Evolutionary conservation across 495 filamentous ascomycete species (phyloP), one percentile per base, ranked within the genome.

Genomic region (Daldinia concentrica): DNA sequence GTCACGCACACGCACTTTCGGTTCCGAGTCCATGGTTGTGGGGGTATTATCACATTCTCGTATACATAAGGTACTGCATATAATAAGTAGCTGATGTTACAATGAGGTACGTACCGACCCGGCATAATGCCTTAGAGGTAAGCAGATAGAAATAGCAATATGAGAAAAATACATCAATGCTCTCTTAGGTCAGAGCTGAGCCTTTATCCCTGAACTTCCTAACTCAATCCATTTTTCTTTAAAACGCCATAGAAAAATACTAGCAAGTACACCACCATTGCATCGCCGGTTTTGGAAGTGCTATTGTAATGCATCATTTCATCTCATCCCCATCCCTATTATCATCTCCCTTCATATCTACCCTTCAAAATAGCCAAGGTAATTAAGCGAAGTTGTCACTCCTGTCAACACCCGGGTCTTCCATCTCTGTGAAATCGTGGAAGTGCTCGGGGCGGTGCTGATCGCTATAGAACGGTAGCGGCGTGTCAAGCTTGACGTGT

Each of bases 401-500:
- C 74, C 93, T 85, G 79, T 97, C 93, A 58, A 95, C 92, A 87
- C 92, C 93, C 55, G 94, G 89, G 79, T 97, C 93, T 80, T 97
- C 93, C 80, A 97, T 79, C 80, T 97, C 93, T 1, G 92, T 92
- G 80, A 97, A 97, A 81, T 92, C 93, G 78, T 92, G 90, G 86
- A 98, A 99, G 81, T 99, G 96, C 69, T 97, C 82, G 32, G 93
- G 93, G 26, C 96, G 90, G 79, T 99, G 96, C 75, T 93, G 88
- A 76, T 94, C 93, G 77, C 90, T 92, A 83, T 99, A 99, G 84
- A 97, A 99, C 9, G 89, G 86, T 64, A 91, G 73, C 24, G 96
- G 96, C 24, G 91, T 93, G 83, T 98, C 96, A 68, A 99, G 89
- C 86, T 95, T 95, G 66, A 98, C 94, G 77, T 92, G 89, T 56